Conservation (phyloP, 75 land plant species). For the Pinus tabuliformis region DNA sequence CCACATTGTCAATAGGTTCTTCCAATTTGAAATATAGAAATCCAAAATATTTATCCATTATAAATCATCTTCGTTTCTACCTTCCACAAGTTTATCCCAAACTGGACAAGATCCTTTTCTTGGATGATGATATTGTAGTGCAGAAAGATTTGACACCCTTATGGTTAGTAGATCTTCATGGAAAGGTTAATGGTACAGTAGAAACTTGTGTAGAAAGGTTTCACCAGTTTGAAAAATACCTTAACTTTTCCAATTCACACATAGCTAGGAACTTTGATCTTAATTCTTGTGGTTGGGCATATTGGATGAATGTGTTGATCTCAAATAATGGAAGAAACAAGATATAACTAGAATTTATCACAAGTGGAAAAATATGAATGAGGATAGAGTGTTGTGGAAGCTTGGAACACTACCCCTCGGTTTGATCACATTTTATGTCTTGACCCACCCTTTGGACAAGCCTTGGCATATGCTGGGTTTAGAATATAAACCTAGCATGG, state of each 20-base stretch:
- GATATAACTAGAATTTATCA: constrained; percentile 93
- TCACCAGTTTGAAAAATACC: constrained; percentile 82
- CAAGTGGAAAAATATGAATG: constrained; percentile 83
- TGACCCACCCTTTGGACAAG: constrained; percentile 64
- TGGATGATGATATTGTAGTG: constrained; percentile 90
- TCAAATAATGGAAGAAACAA: constrained; percentile 72
- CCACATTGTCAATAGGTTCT: constrained; percentile 49
- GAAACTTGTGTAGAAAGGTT: constrained; percentile 91
- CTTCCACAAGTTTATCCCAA: constrained; percentile 87
- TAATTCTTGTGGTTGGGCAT: constrained; percentile 91
- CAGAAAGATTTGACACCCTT: constrained; percentile 69
- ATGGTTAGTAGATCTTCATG: constrained; percentile 77
- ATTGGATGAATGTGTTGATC: constrained; percentile 86
- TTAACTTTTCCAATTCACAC: constrained; percentile 83
- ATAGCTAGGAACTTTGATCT: constrained; percentile 71
- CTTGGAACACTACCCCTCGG: constrained; percentile 55
- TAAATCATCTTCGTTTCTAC: constrained; percentile 87
- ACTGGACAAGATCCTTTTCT: constrained; percentile 76
- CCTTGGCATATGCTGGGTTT: constrained; percentile 74
- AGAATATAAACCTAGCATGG: constrained; percentile 51
- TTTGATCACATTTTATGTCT: constrained; percentile 50
- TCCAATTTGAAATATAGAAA: constrained; percentile 80
- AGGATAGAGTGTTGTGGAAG: constrained; percentile 53
- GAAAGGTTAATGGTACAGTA: constrained; percentile 93
- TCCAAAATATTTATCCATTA: constrained; percentile 90